Conservation (phyloP, 1,284 basidiomycete species). For the Cutaneotrichosporon sp. region DNA sequence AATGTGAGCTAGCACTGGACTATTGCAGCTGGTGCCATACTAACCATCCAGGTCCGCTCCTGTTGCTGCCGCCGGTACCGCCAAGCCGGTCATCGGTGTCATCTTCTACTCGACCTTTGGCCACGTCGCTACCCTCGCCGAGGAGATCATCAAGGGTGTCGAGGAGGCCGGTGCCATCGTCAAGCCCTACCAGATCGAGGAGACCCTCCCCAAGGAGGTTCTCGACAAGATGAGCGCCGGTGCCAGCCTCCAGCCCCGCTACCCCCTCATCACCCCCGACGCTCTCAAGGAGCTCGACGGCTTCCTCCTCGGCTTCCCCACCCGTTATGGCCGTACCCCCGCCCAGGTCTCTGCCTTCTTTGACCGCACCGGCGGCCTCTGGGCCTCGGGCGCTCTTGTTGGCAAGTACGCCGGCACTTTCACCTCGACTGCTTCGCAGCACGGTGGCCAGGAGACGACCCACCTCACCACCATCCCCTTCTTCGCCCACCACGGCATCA, state of each 20-base stretch:
- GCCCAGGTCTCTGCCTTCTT: conserved; percentile 54
- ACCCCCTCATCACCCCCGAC: conserved; percentile 65
- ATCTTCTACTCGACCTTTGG: conserved; percentile 78
- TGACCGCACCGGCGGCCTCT: conserved; percentile 69
- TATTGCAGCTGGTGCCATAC: not conserved
- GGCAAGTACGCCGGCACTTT: conserved; percentile 63
- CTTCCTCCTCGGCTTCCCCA: conserved; percentile 64
- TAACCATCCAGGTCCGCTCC: not conserved
- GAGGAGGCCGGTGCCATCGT: conserved; percentile 64
- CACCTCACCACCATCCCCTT: conserved; percentile 62
- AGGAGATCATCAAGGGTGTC: conserved; percentile 67
- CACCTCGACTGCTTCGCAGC: conserved; percentile 41
- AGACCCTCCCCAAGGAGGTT: conserved; percentile 76
- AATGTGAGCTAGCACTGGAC: not conserved
- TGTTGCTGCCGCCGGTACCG: not conserved
- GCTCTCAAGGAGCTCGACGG: conserved; percentile 59
- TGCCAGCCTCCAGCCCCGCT: conserved; percentile 52
- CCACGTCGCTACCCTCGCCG: conserved; percentile 72
- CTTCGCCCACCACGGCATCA: conserved; percentile 60
- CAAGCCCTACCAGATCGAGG: conserved; percentile 67
- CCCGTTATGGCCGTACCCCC: conserved; percentile 58
- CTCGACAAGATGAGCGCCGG: conserved; percentile 68
- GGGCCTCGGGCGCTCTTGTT: conserved; percentile 63
- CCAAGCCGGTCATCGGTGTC: conserved; percentile 64
- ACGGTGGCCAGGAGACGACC: conserved; percentile 55